Evolutionary conservation across 2,329 filamentous ascomycete species (phyloP).

Genomic region (Onygenales sp.): DNA sequence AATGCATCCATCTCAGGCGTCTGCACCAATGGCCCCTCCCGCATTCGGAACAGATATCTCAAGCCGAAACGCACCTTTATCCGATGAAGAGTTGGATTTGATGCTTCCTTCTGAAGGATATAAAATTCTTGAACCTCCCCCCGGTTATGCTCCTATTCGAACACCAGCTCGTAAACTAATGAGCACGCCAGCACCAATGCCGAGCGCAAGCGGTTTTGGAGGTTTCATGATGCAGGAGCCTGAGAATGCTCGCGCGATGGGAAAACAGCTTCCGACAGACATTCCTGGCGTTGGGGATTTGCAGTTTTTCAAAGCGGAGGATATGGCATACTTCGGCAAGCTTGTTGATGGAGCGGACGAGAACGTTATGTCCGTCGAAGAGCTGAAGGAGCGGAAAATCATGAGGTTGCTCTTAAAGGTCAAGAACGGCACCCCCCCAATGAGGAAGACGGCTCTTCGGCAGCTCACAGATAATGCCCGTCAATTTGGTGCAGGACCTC

Average conservation of each 20-base stretch:
- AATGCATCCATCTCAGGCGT: slow-evolving; percentile 59
- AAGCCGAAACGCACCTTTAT: slow-evolving; percentile 68
- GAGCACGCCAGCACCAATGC: slow-evolving; percentile 58
- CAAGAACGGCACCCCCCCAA: slow-evolving; percentile 97
- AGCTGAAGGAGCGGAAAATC: slow-evolving; percentile 96
- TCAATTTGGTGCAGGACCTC: slow-evolving; percentile 83
- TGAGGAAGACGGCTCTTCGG: slow-evolving; percentile 95
- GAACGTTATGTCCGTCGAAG: slow-evolving; percentile 82
- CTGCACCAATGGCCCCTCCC: slow-evolving; percentile 42
- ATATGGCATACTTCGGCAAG: slow-evolving; percentile 98
- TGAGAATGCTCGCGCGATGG: slow-evolving; percentile 69
- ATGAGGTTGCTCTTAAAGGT: slow-evolving; percentile 95
- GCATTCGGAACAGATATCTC: slow-evolving; percentile 75
- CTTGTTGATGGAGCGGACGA: slow-evolving; percentile 90
- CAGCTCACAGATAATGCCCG: slow-evolving; percentile 96
- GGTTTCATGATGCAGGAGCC: slow-evolving; percentile 98
- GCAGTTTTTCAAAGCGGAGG: slow-evolving; percentile 96
- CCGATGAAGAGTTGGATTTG: slow-evolving; percentile 87
- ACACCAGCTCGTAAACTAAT: slow-evolving; percentile 66
- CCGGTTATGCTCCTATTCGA: slow-evolving; percentile 79
- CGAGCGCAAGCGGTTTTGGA: slow-evolving; percentile 49
- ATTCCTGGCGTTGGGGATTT: slow-evolving; percentile 93
- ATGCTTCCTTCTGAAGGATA: slow-evolving; percentile 90
- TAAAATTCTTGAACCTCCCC: slow-evolving; percentile 80
- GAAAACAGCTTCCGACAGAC: slow-evolving; percentile 82